A percentile compares a stretch with the other conserved stretches of the same genome.
phyloP scores from a whole-genome alignment of 2,329 filamentous ascomycete species.

The Grosmannia serpens region DNA sequence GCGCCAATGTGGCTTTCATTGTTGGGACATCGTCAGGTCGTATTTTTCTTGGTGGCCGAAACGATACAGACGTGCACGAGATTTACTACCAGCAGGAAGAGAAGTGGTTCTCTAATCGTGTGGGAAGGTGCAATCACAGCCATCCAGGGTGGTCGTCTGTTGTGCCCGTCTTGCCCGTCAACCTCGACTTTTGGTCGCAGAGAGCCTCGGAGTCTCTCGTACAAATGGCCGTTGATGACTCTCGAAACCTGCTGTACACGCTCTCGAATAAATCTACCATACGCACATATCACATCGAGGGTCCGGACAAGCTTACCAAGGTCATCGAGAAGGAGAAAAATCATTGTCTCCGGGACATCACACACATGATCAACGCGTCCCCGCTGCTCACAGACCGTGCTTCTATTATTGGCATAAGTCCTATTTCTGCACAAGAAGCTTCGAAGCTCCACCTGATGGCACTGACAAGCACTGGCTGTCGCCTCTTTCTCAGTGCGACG shows the following conservation, averaged over 20 bases:
- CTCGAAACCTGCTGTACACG: slow-evolving; percentile 78
- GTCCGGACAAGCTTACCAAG: slow-evolving; percentile 45
- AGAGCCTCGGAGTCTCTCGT: slow-evolving; percentile 52
- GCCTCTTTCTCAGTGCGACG: slow-evolving; percentile 85
- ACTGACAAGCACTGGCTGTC: slow-evolving; percentile 78
- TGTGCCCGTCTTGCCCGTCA: slow-evolving; percentile 35
- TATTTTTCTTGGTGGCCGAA: slow-evolving; percentile 80
- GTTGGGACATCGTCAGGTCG: slow-evolving; percentile 73
- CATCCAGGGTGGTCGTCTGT: slow-evolving; percentile 59
- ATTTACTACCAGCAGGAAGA: slow-evolving; percentile 95
- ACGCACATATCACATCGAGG: slow-evolving; percentile 78
- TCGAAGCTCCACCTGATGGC: slow-evolving; percentile 81
- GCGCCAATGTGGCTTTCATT: slow-evolving; percentile 66
- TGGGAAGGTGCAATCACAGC: slow-evolving; percentile 81
- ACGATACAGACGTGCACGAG: slow-evolving; percentile 82
- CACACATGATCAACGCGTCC: slow-evolving; percentile 71
- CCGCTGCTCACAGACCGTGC: slow-evolving; percentile 58
- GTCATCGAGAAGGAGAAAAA: slow-evolving; percentile 55
- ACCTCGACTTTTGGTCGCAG: slow-evolving; percentile 36
- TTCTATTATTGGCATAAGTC: slow-evolving; percentile 71
- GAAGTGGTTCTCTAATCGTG: slow-evolving; percentile 86
- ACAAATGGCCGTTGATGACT: slow-evolving; percentile 81
- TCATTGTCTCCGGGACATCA: slow-evolving; percentile 58
- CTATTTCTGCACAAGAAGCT: slow-evolving; percentile 69
- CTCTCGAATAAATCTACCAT: slow-evolving; percentile 83